A percentile compares a stretch with the other conserved stretches of the same genome.
These are phyloP conservation scores for Phyllosticta ampelicida DNA, from an alignment of 2,329 filamentous ascomycete genomes.

Conservation along the genomic window DNA sequence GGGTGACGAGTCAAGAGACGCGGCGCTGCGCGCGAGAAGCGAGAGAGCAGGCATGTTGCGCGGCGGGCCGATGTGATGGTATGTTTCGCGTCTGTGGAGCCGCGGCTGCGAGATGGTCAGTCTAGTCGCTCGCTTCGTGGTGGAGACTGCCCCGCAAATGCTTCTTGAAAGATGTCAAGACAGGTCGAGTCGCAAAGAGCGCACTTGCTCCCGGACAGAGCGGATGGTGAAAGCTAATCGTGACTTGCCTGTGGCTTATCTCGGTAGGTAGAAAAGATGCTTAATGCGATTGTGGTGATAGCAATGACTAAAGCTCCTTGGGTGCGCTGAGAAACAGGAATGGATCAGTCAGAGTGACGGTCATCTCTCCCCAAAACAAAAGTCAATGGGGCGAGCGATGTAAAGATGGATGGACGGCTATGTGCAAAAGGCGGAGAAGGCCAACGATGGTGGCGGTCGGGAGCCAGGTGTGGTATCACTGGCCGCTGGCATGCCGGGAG, in stretches of 20 bases:
- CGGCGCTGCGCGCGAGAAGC: background rate
- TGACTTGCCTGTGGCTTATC: background rate
- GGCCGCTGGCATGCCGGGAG: background rate
- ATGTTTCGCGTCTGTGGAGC: background rate
- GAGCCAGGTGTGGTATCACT: background rate
- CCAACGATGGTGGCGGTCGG: background rate
- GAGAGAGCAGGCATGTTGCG: slow-evolving; percentile 4
- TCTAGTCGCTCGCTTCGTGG: background rate
- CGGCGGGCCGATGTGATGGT: background rate
- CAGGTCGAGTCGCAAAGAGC: background rate
- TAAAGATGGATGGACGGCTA: background rate
- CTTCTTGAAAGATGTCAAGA: background rate
- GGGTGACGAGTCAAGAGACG: slow-evolving; percentile 25
- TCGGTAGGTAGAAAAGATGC: background rate
- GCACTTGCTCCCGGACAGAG: background rate
- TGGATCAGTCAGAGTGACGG: background rate
- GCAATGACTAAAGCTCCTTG: background rate
- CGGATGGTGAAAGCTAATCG: background rate
- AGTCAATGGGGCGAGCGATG: background rate
- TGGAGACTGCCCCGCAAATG: background rate
- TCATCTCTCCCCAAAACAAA: background rate
- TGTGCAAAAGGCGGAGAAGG: background rate
- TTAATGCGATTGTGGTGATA: background rate
- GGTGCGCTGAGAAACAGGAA: background rate
- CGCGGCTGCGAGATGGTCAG: background rate